Conservation (phyloP, 176 grass and related monocot genomes). For the Pontederia paniculata region DNA sequence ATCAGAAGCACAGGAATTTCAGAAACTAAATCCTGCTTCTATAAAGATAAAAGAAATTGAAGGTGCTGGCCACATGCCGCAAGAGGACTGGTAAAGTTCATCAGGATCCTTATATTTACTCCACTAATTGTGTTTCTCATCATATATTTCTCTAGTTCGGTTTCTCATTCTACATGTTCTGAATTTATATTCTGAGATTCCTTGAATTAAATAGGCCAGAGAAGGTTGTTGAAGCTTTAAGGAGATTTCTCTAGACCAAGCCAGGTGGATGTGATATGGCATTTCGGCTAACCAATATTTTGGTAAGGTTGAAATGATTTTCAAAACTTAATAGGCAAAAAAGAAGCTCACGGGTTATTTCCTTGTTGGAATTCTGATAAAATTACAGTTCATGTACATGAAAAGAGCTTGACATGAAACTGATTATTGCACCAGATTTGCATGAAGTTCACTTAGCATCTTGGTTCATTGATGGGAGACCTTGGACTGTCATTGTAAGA, state of each 20-base stretch:
- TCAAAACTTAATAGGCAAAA: too few species aligned
- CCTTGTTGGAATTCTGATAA: too few species aligned
- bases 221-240: constrained; percentile 65
- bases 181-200: constrained; percentile 9
- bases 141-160: not conserved
- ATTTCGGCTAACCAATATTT: too few species aligned
- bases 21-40: constrained; percentile 46
- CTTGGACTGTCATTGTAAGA: too few species aligned
- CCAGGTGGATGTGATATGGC: too few species aligned
- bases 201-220: constrained; percentile 45
- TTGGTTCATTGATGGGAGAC: too few species aligned
- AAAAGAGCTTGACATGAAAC: too few species aligned
- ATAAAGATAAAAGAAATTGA: constrained; percentile 66
- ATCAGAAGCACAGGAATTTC: constrained; percentile 67
- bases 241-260: constrained; percentile 33
- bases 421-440: too few species aligned
- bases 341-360: too few species aligned
- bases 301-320: too few species aligned
- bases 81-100: constrained; percentile 72
- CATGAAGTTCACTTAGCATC: too few species aligned
- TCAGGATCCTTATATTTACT: constrained; percentile 4
- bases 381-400: too few species aligned
- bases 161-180: not conserved
- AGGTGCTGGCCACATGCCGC: constrained; percentile 92
- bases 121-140: not conserved